Percentiles rank a stretch among this genome's conserved stretches.
These are phyloP conservation scores for Aphanomyces cochlioides DNA, from an alignment of 352 stramenopile genomes.

Conservation along the genomic window DNA sequence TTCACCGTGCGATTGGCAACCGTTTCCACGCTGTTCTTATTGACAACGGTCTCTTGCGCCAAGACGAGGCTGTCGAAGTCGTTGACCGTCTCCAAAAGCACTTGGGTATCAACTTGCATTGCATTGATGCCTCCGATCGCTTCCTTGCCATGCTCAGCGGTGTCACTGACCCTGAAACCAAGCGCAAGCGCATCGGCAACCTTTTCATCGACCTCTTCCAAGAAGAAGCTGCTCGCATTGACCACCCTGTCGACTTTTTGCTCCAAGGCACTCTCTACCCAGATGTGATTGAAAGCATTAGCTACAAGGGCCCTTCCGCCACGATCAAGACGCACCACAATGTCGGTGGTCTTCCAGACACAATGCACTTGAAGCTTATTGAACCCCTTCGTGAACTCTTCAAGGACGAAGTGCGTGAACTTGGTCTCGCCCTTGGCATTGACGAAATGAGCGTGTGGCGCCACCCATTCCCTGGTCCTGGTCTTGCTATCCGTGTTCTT, in stretches of 20 bases:
- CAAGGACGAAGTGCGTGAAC: conserved; percentile 98
- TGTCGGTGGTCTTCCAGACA: conserved; percentile 95
- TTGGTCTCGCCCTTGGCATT: conserved; percentile 97
- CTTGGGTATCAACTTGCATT: conserved; percentile 95
- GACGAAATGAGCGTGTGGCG: conserved; percentile 97
- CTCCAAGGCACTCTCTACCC: conserved; percentile 99
- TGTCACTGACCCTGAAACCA: conserved; percentile 96
- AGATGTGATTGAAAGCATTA: conserved; percentile 99
- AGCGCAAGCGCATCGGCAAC: conserved; percentile 98
- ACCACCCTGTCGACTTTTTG: conserved; percentile 88
- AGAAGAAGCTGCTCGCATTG: conserved; percentile 79
- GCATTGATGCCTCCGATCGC: conserved; percentile 94
- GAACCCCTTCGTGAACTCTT: conserved; percentile 98
- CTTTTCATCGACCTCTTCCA: conserved; percentile 99
- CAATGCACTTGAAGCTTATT: conserved; percentile 99
- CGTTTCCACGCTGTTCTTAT: conserved; percentile 99
- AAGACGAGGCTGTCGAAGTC: conserved; percentile 93
- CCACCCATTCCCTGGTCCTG: conserved; percentile 98
- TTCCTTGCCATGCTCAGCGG: conserved; percentile 93
- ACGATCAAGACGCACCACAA: conserved; percentile 99
- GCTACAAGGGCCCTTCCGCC: conserved; percentile 96
- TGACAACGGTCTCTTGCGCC: conserved; percentile 98
- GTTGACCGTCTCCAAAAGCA: conserved; percentile 86
- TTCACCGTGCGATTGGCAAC: conserved; percentile 96
- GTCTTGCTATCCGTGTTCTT: conserved; percentile 98